These are phyloP conservation scores for Leccinellum albellum DNA, from an alignment of 768 basidiomycete species.

Conservation along the genomic window DNA sequence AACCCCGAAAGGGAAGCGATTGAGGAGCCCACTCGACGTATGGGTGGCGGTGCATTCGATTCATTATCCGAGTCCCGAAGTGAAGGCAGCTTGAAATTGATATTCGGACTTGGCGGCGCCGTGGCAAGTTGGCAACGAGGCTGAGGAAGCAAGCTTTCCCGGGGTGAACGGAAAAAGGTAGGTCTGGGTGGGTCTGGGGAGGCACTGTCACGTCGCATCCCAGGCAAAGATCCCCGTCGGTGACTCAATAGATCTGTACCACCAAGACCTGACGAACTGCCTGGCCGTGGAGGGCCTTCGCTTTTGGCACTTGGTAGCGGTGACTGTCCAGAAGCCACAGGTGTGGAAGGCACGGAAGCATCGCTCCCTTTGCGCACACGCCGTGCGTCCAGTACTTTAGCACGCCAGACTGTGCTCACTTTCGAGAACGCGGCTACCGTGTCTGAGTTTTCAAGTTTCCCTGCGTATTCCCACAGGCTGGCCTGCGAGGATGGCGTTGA, in stretches of 20 bases:
- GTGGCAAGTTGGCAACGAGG: constrained; percentile 28
- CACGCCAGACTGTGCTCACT: constrained; percentile 72
- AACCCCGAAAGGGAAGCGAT: constrained; percentile 45
- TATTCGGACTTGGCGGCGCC: constrained; percentile 33
- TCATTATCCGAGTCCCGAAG: constrained; percentile 23
- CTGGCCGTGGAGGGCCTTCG: constrained; percentile 16
- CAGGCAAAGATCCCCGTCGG: constrained; percentile 42
- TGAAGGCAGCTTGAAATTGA: neutral
- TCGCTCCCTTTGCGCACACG: constrained; percentile 18
- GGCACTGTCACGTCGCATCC: constrained; percentile 30
- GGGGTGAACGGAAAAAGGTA: constrained; percentile 51
- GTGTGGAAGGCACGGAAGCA: constrained; percentile 1
- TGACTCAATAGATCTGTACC: constrained; percentile 3
- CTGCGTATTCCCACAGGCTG: constrained; percentile 67
- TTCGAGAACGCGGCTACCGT: constrained; percentile 67
- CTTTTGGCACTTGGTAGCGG: constrained; percentile 21
- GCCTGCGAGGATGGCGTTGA: constrained; percentile 28
- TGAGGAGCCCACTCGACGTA: constrained; percentile 37
- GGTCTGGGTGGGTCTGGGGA: constrained; percentile 55
- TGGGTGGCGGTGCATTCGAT: constrained; percentile 23
- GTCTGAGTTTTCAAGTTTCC: constrained; percentile 70
- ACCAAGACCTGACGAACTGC: constrained; percentile 12
- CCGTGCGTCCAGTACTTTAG: constrained; percentile 45
- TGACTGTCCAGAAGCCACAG: neutral
- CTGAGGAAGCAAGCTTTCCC: constrained; percentile 49